Evolutionary conservation across 495 filamentous ascomycete genomes (phyloP), one percentile per base, ranked within the genome.

Genomic region (Aspergillus asperescens): DNA sequence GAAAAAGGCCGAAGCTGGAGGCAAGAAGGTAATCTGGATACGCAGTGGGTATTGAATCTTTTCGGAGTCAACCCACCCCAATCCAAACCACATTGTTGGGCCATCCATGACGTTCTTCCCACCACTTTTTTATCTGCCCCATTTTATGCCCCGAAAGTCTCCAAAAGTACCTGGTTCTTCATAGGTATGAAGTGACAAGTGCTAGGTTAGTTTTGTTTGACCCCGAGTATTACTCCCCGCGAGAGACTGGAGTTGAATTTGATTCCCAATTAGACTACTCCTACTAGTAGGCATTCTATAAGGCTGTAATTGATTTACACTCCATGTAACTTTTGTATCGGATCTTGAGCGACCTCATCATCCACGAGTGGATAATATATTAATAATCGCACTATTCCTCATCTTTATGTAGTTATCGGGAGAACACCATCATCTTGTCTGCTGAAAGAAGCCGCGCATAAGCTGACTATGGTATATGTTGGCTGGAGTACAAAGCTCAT

Each of bases 11-110:
- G 39, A 54, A 23, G 31, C n/a, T 23, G 15, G 27, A 46, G 22
- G 35, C 20, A 37, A 15, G 24, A 18, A 10, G 7, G 46, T 49
- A 37, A 15, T 37, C 23, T 49, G 44, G 44, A 47, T 47, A 39
- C 34, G 19, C 1, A 1, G 22, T 10, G 27, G n/a, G n/a, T 43
- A 52, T 12, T 45, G 29, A 38, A 34, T 45, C 29, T 25, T 27
- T 40, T 50, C 53, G 53, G 47, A 39, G 41, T 46, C 53, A 39
- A 47, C 31, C 50, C 51, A 47, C 34, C 53, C 53, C 41, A 39
- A 24, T 24, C n/a, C n/a, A n/a, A 12, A 35, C 32, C 16, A n/a
- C 53, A 50, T 57, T 57, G 55, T 57, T 57, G 55, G 55, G 55
- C 49, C 48, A 15, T 24, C 54, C 54, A 51, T 55, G 27, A 44